A percentile compares a stretch with the other conserved stretches of the same genome.
These are phyloP conservation scores for Stagonosporopsis tanaceti DNA, from an alignment of 2,329 filamentous ascomycete genomes.

Conservation along the genomic window DNA sequence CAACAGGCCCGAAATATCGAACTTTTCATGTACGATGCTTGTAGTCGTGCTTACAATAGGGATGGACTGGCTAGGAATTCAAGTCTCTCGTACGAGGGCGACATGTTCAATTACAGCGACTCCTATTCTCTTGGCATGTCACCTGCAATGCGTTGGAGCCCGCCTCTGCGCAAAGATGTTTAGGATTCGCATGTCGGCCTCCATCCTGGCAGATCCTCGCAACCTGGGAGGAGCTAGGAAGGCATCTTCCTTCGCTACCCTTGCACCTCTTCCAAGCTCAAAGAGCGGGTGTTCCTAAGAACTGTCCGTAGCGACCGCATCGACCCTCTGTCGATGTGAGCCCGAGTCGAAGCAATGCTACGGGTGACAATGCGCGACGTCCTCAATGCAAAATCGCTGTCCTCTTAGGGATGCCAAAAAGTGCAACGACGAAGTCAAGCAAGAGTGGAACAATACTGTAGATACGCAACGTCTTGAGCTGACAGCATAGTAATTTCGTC, in stretches of 20 bases:
- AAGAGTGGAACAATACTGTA: background rate
- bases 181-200: too few relatives aligned
- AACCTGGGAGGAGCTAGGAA: too few relatives aligned
- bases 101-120: too few relatives aligned
- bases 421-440: background rate
- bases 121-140: too few relatives aligned
- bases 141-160: too few relatives aligned
- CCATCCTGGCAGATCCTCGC: too few relatives aligned
- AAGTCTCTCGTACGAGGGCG: background rate
- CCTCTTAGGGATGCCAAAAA: background rate
- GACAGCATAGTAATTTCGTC: background rate
- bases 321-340: background rate
- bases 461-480: background rate
- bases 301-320: background rate
- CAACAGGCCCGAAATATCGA: background rate
- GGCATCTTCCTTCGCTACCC: too few relatives aligned
- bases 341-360: background rate
- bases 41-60: background rate
- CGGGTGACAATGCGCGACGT: too few relatives aligned
- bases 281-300: too few relatives aligned
- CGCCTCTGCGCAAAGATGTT: too few relatives aligned
- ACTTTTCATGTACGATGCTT: slow-evolving; percentile 2
- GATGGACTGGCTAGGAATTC: background rate
- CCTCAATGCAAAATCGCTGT: too few relatives aligned
- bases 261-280: too few relatives aligned